Evolutionary conservation across 2,329 filamentous ascomycete genomes (phyloP), one percentile per base, ranked within the genome.

Genomic region (Colletotrichum siamense): DNA sequence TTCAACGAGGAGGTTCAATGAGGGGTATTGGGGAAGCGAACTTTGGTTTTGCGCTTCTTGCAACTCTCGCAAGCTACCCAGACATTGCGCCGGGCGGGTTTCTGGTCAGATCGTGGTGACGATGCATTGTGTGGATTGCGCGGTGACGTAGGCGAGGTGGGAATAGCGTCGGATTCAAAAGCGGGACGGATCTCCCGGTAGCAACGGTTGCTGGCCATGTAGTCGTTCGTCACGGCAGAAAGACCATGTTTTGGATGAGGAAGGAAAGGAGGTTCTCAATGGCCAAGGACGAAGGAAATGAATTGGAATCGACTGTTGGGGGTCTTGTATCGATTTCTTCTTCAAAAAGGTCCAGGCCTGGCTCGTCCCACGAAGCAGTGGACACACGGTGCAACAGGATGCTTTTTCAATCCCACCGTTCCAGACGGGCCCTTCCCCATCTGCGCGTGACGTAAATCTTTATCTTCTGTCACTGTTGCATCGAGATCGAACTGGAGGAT

Each of bases 161-260:
- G 67, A 32, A 6, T n/a, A 24, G 65, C 22, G 6, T 22, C 59
- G 36, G 30, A 6, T 10, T 61, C 62, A 9, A 34, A 32, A 4
- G 64, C 69, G 44, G 64, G 73, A 64, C 69, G 70, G 26, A 76
- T 39, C 22, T 73, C 70, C 63, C 73, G 57, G 18, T 64, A 64
- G 34, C 30, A 36, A 16, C 15, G 63, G 16, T 22, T 30, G 28
- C 28, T 34, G 64, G 44, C 59, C 69, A 67, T 75, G 12, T 24
- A 49, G 26, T n/a, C 13, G 9, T 9, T 13, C 57, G 57, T n/a
- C 59, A 52, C 26, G 9, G 5, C 15, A 4, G 0, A 28, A 9
- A 13, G 13, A 18, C 18, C 18, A n/a, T 59, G 22, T 59, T 26
- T 59, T 59, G 22, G 8, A 28, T 28, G 24, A 59, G 24, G 6